Conservation (phyloP, 495 filamentous ascomycete genomes). For the Talaromyces adpressus region DNA sequence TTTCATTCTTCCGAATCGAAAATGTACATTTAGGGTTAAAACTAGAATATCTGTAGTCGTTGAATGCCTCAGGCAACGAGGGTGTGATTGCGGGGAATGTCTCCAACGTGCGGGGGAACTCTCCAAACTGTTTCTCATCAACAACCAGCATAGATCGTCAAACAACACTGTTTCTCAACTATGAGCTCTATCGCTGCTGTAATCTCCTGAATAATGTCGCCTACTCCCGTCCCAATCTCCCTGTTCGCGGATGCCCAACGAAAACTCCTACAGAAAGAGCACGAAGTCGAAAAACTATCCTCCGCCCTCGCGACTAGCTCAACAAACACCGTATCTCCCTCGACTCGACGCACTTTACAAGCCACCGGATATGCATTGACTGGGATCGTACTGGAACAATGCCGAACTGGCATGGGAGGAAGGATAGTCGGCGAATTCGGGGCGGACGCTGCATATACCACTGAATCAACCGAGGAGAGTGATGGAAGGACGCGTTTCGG, state of each 20-base stretch:
- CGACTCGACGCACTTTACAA: constrained; percentile 67
- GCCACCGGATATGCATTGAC: constrained; percentile 82
- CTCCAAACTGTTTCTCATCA: neutral
- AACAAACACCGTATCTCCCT: constrained; percentile 57
- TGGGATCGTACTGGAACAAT: constrained; percentile 66
- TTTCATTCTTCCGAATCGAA: neutral
- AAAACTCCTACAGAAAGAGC: constrained; percentile 68
- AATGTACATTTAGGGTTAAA: neutral
- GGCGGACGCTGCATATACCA: constrained; percentile 59
- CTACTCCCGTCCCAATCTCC: constrained; percentile 53
- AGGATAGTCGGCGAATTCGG: constrained; percentile 77
- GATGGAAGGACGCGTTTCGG: constrained; percentile 41
- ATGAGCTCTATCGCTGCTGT: neutral
- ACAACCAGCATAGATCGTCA: neutral
- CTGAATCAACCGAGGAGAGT: constrained; percentile 22
- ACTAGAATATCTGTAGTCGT: neutral
- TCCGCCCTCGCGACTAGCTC: constrained; percentile 53
- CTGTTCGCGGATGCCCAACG: constrained; percentile 76
- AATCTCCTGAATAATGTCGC: constrained; percentile 25
- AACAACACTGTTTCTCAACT: neutral
- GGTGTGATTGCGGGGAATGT: neutral
- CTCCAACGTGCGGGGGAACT: neutral
- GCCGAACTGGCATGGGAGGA: constrained; percentile 88
- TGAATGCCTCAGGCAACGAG: neutral
- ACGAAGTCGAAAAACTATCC: constrained; percentile 59